A percentile compares a stretch with the other conserved stretches of the same genome.
These are phyloP conservation scores for Claviceps humidiphila DNA, from an alignment of 2,329 filamentous ascomycete species.

Conservation along the genomic window DNA sequence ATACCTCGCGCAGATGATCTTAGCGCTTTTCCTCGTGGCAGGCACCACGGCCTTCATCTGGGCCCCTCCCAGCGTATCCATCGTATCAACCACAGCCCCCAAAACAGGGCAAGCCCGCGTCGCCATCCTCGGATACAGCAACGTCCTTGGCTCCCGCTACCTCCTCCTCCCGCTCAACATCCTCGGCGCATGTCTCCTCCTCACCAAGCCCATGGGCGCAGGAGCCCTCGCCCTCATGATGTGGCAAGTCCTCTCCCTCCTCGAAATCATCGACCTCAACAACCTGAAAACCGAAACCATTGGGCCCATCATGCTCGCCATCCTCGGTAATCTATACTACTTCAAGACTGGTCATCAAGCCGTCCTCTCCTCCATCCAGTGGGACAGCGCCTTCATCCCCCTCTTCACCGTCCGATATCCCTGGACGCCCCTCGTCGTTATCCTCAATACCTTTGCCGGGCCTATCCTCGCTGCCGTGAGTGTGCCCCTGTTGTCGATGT, in stretches of 20 bases:
- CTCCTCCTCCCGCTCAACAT: conserved; percentile 72
- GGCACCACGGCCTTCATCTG: conserved; percentile 77
- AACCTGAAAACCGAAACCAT: conserved; percentile 54
- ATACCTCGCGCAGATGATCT: conserved; percentile 64
- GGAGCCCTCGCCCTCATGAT: conserved; percentile 70
- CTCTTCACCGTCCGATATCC: conserved; percentile 74
- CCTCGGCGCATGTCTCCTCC: conserved; percentile 59
- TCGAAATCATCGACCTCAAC: conserved; percentile 50
- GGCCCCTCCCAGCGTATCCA: conserved; percentile 71
- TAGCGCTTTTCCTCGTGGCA: conserved; percentile 69
- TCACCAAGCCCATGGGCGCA: conserved; percentile 90
- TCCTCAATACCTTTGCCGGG: conserved; percentile 77
- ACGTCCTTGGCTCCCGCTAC: conserved; percentile 84
- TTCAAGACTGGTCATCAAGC: conserved; percentile 98
- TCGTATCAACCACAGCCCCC: conserved; percentile 38
- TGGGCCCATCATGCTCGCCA: conserved; percentile 68
- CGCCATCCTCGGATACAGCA: conserved; percentile 80
- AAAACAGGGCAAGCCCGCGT: conserved; percentile 41
- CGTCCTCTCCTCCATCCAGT: conserved; percentile 75
- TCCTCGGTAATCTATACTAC: conserved; percentile 89
- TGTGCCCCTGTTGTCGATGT: conserved; percentile 70
- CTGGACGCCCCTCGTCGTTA: conserved; percentile 70
- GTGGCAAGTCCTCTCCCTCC: conserved; percentile 78
- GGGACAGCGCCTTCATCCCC: conserved; percentile 90
- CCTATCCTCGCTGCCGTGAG: conserved; percentile 72